phyloP scores from a whole-genome alignment of 1,284 basidiomycete genomes.

The Meripilus lineatus region DNA sequence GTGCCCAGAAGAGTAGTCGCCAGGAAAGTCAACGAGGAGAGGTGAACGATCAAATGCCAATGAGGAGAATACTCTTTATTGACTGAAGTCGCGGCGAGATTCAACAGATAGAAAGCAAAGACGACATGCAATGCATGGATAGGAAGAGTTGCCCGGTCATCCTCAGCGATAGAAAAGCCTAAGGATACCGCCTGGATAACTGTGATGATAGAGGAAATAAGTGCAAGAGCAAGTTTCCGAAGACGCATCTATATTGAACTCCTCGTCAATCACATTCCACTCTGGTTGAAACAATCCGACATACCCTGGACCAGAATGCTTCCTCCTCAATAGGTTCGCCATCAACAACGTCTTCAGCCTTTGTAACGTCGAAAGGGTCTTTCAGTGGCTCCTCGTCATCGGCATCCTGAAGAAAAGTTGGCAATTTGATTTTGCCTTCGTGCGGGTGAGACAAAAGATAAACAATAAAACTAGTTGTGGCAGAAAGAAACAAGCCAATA shows the following conservation, averaged over 20 bases:
- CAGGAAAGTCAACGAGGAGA: slow-evolving; percentile 53
- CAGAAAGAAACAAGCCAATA: slow-evolving; percentile 39
- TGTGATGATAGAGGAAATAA: slow-evolving; percentile 41
- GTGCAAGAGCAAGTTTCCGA: slow-evolving; percentile 47
- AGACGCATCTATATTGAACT: slow-evolving; percentile 60
- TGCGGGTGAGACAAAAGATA: slow-evolving; percentile 34
- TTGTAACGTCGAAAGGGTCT: slow-evolving; percentile 79
- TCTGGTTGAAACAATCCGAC: no score
- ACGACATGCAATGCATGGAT: slow-evolving; percentile 45
- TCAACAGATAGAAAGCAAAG: slow-evolving; percentile 58
- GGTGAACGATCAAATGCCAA: slow-evolving; percentile 59
- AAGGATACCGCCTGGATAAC: slow-evolving; percentile 48
- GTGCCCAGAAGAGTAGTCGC: slow-evolving; percentile 47
- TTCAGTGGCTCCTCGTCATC: slow-evolving; percentile 29
- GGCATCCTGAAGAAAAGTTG: slow-evolving; percentile 31
- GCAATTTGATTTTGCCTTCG: slow-evolving; percentile 55
- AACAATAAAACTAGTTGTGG: slow-evolving; percentile 38
- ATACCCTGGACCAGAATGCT: slow-evolving; percentile 66
- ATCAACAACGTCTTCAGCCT: slow-evolving; percentile 64
- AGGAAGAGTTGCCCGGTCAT: slow-evolving; percentile 29
- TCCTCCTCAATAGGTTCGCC: slow-evolving; percentile 72
- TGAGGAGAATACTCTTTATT: slow-evolving; percentile 50
- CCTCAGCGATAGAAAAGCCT: slow-evolving; percentile 44
- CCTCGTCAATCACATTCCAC: no score
- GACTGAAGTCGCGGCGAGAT: slow-evolving; percentile 50